These are phyloP conservation scores for Neurospora tetraspora DNA, from an alignment of 495 filamentous ascomycete species.

Conservation along the genomic window DNA sequence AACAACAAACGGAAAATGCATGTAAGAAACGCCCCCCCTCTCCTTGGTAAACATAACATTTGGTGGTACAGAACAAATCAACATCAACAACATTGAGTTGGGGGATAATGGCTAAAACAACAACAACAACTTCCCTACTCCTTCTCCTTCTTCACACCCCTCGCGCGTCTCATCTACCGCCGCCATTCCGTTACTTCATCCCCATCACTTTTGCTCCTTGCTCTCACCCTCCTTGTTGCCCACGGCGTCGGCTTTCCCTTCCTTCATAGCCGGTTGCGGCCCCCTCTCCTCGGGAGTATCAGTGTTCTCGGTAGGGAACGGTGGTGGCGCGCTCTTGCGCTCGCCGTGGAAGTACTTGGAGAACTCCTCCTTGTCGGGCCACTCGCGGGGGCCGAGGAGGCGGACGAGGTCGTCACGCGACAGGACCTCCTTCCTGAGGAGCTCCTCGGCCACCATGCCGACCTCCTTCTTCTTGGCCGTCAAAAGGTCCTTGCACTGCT, in stretches of 20 bases:
- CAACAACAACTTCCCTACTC: not conserved
- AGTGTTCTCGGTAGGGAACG: constrained; percentile 40
- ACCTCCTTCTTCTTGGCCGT: constrained; percentile 79
- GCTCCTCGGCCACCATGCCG: constrained; percentile 83
- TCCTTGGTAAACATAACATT: not conserved
- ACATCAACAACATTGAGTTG: not conserved
- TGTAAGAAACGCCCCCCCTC: not conserved
- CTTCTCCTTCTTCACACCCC: not conserved
- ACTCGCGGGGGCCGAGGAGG: constrained; percentile 72
- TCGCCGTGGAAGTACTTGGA: constrained; percentile 74
- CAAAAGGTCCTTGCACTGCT: constrained; percentile 76
- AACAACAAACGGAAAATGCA: not conserved
- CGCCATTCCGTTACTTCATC: not conserved
- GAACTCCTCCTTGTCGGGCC: constrained; percentile 78
- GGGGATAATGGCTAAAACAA: not conserved
- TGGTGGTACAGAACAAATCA: not conserved
- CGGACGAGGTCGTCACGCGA: constrained; percentile 83
- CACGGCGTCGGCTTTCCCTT: not conserved
- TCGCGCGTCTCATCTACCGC: not conserved
- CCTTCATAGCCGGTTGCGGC: constrained; percentile 13
- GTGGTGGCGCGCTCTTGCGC: constrained; percentile 39
- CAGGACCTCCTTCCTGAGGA: constrained; percentile 84
- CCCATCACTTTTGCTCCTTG: not conserved
- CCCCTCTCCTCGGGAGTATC: constrained; percentile 17
- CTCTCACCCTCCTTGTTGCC: constrained; percentile 4